A percentile compares a stretch with the other conserved stretches of the same genome.
Conservation (phyloP, 2,329 filamentous ascomycete species). For the Arthroderma sp. region DNA sequence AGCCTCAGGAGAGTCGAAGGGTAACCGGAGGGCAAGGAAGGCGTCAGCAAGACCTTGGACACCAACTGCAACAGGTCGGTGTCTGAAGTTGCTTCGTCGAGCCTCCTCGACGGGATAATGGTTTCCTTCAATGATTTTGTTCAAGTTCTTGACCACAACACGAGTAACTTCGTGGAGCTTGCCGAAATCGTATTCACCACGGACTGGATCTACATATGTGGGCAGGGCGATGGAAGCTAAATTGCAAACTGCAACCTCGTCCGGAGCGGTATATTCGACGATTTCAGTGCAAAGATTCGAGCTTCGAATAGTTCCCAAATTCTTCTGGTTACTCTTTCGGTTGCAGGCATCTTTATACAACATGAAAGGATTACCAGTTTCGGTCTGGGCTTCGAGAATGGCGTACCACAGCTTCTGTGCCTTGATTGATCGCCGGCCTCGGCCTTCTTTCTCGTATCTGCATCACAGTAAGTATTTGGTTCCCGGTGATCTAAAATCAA, state of each 20-base stretch:
- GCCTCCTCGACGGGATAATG: slow-evolving; percentile 96
- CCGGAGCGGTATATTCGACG: slow-evolving; percentile 89
- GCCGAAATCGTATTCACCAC: slow-evolving; percentile 82
- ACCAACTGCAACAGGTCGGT: slow-evolving; percentile 89
- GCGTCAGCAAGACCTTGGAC: slow-evolving; percentile 96
- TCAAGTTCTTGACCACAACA: slow-evolving; percentile 86
- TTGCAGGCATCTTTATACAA: slow-evolving; percentile 98
- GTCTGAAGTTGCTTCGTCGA: slow-evolving; percentile 89
- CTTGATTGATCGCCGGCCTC: slow-evolving; percentile 81
- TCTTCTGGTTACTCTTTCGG: slow-evolving; percentile 99
- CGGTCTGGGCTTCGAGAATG: slow-evolving; percentile 93
- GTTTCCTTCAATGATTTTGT: slow-evolving; percentile 97
- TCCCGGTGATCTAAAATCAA: background rate
- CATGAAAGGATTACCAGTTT: slow-evolving; percentile 99
- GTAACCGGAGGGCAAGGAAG: slow-evolving; percentile 90
- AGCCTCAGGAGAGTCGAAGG: slow-evolving; percentile 92
- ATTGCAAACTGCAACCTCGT: slow-evolving; percentile 98
- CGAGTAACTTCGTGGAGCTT: slow-evolving; percentile 91
- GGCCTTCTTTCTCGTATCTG: slow-evolving; percentile 75
- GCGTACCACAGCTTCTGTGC: slow-evolving; percentile 99
- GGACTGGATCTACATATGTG: slow-evolving; percentile 74
- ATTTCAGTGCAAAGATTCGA: slow-evolving; percentile 99
- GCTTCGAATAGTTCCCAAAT: slow-evolving; percentile 93
- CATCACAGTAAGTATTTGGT: slow-evolving; percentile 5
- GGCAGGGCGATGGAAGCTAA: slow-evolving; percentile 87